Percentiles rank a stretch among this genome's conserved stretches.
Evolutionary conservation across 2,329 filamentous ascomycete species (phyloP).

Genomic region (Leptodontidium sp.): DNA sequence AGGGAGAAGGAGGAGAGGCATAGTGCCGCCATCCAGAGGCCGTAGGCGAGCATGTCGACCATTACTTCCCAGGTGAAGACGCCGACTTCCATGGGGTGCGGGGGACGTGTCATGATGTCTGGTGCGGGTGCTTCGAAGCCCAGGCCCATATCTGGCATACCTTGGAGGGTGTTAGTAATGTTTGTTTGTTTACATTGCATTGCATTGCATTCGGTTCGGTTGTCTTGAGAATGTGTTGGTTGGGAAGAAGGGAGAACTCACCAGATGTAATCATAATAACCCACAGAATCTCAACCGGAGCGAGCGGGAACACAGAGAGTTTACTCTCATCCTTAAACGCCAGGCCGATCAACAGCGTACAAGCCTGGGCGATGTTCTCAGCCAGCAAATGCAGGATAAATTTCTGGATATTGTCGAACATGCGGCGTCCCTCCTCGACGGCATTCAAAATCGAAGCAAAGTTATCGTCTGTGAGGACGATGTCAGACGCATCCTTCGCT

Average conservation of each 20-base stretch:
- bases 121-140: slow-evolving; percentile 79
- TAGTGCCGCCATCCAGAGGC: slow-evolving; percentile 77
- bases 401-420: slow-evolving; percentile 84
- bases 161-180: background rate
- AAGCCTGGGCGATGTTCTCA: slow-evolving; percentile 85
- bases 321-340: slow-evolving; percentile 77
- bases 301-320: slow-evolving; percentile 84
- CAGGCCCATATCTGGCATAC: slow-evolving; percentile 83
- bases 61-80: slow-evolving; percentile 83
- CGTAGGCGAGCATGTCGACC: slow-evolving; percentile 82
- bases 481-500: slow-evolving; percentile 67
- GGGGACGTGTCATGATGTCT: slow-evolving; percentile 81
- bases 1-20: slow-evolving; percentile 70
- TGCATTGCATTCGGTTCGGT: no score
- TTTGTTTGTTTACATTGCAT: background rate
- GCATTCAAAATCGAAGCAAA: slow-evolving; percentile 77
- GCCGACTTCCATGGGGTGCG: slow-evolving; percentile 71
- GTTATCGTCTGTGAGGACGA: slow-evolving; percentile 74
- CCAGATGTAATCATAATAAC: slow-evolving; percentile 93
- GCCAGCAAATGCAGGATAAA: slow-evolving; percentile 67
- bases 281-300: slow-evolving; percentile 89
- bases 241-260: slow-evolving; percentile 40
- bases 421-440: slow-evolving; percentile 74
- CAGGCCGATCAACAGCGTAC: slow-evolving; percentile 81
- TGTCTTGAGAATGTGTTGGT: no score